Base-by-base conservation (phyloP, 1,139 yeast genomes). In the Magnusiomyces clavatus region DNA sequence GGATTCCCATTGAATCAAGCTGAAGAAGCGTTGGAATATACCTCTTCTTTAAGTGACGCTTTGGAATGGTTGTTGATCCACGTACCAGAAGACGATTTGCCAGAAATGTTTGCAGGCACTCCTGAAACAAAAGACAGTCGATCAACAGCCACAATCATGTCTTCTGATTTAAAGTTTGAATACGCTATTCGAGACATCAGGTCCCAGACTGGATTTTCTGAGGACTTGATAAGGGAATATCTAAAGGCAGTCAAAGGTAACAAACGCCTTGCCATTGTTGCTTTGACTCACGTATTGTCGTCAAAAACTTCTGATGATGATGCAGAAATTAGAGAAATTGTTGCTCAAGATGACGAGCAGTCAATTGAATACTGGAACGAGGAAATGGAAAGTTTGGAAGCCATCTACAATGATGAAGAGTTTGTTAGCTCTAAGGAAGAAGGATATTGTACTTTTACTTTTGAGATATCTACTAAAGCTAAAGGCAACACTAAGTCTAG, bases 41-140 rank as follows among this genome's bases (percentile, higher is more conserved):
- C 88, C 2, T 59, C 67, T 1, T 63, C 76, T 0, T 54, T 65
- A 37, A 76, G 77, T 52, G 61, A 60, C 1, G 82, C 83, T 43
- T 69, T 87, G 39, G 94, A 92, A 50, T 92, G 96, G 87, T 75
- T 90, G 20, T 69, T 90, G 13, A 83, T 90, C 60, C 94, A 90
- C 62, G 77, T 90, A 2, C 97, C 97, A 0, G 97, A 90, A 61
- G 97, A 89, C 63, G 98, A 92, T 63, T 70, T 92, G 45, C 98
- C 98, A 0, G 59, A 60, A 13, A 62, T 67, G 17, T 65, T 77
- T 64, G 64, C 76, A 36, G 11, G 42, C 3, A 19, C 48, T 3
- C 35, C 75, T 77, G 57, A 17, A 50, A 56, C 36, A 53, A 42
- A 37, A 36, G 49, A 51, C 54, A 61, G 63, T 12, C 56, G 65